Conservation (phyloP, 768 basidiomycete genomes). For the Suillus placidus region DNA sequence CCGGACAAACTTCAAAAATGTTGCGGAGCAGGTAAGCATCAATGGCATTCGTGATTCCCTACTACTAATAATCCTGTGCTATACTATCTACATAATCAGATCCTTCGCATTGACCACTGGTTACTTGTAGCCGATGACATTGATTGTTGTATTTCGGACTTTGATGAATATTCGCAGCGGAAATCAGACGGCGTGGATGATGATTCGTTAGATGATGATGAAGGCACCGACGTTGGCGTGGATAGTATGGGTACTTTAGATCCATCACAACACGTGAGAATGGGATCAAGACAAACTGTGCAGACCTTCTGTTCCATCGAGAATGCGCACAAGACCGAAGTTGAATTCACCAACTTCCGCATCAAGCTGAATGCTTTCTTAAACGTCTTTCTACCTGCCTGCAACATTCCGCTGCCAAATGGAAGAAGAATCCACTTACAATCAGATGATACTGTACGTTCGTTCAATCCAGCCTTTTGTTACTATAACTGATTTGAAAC, state of each 20-base stretch:
- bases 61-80: too few relatives aligned
- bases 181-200: too few relatives aligned
- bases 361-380: constrained; percentile 6
- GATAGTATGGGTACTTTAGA: neutral
- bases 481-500: neutral
- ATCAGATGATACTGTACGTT: neutral
- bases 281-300: neutral
- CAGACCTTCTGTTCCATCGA: constrained; percentile 4
- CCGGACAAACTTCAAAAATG: too few relatives aligned
- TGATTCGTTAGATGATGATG: too few relatives aligned
- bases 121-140: too few relatives aligned
- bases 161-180: too few relatives aligned
- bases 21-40: too few relatives aligned
- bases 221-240: too few relatives aligned
- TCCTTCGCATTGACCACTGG: too few relatives aligned
- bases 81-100: too few relatives aligned
- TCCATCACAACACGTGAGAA: neutral
- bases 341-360: constrained; percentile 7
- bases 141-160: too few relatives aligned
- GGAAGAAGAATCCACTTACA: constrained; percentile 7
- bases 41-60: too few relatives aligned
- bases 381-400: neutral
- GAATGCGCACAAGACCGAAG: neutral
- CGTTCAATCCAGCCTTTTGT: neutral
- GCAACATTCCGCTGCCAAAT: neutral